A percentile compares a stretch with the other conserved stretches of the same genome.
Evolutionary conservation across 495 filamentous ascomycete genomes (phyloP).

Genomic region (Penicillium subrubescens): DNA sequence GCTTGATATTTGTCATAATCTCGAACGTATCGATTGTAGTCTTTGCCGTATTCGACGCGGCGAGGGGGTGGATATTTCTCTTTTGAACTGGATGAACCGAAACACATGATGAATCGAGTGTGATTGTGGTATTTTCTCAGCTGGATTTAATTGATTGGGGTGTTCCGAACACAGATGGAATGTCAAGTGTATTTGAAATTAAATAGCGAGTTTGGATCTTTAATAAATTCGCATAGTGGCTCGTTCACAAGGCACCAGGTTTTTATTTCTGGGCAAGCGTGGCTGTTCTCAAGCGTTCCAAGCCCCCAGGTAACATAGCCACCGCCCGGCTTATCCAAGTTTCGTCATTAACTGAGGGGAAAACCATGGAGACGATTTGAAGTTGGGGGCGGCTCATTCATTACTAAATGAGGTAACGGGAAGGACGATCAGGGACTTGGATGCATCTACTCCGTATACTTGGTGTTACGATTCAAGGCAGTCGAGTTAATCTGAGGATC

Average conservation of each 20-base stretch:
- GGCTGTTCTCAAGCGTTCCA: neutral
- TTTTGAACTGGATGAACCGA: neutral
- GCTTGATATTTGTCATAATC: conserved; percentile 12
- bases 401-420: neutral
- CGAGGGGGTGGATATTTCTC: conserved; percentile 10
- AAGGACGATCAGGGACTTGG: neutral
- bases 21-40: conserved; percentile 9
- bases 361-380: neutral
- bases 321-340: neutral
- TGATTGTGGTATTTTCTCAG: neutral
- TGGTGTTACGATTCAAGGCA: neutral
- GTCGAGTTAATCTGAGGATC: neutral
- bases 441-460: neutral
- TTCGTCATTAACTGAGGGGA: neutral
- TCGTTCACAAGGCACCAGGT: neutral
- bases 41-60: conserved; percentile 4
- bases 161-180: neutral
- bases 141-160: neutral
- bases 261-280: neutral
- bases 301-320: neutral
- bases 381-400: neutral
- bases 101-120: conserved; percentile 17
- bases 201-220: neutral
- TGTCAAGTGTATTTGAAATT: neutral
- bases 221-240: neutral